Percentiles rank a stretch among this genome's conserved stretches.
Conservation (phyloP, 2,329 filamentous ascomycete genomes). For the Trichoderma gracile region DNA sequence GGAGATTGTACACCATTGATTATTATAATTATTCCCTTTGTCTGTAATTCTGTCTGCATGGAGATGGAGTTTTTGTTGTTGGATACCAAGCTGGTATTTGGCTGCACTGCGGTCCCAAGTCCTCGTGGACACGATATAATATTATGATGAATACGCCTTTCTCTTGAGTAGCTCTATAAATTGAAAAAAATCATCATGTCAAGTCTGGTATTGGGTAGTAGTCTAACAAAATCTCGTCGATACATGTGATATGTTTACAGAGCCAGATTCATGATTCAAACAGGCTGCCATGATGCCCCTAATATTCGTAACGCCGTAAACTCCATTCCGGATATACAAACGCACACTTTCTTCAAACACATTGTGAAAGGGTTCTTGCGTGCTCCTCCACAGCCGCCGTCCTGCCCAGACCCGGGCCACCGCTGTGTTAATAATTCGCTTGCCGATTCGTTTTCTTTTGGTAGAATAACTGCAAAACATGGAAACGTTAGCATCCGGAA, state of each 20-base stretch:
- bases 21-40: constrained; percentile 19
- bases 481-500: constrained; percentile 7
- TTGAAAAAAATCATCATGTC: background rate
- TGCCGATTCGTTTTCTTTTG: constrained; percentile 67
- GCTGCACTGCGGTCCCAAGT: constrained; percentile 11
- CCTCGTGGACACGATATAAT: constrained; percentile 25
- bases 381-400: constrained; percentile 20
- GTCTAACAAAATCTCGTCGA: background rate
- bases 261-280: background rate
- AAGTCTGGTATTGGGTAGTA: background rate
- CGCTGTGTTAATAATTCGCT: constrained; percentile 53
- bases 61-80: constrained; percentile 34
- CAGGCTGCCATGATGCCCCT: background rate
- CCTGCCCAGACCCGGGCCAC: constrained; percentile 52
- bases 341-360: constrained; percentile 5
- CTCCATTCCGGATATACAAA: constrained; percentile 14
- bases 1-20: constrained; percentile 15
- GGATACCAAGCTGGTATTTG: constrained; percentile 24
- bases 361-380: constrained; percentile 10
- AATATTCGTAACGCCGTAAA: constrained; percentile 22
- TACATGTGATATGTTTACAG: no score
- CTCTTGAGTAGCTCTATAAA: background rate
- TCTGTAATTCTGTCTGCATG: constrained; percentile 30
- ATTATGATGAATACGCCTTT: constrained; percentile 24
- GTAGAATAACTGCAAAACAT: constrained; percentile 55